Evolutionary conservation across 1,284 basidiomycete species (phyloP), one percentile per base, ranked within the genome.

Genomic region (Leucoagaricus sp.): DNA sequence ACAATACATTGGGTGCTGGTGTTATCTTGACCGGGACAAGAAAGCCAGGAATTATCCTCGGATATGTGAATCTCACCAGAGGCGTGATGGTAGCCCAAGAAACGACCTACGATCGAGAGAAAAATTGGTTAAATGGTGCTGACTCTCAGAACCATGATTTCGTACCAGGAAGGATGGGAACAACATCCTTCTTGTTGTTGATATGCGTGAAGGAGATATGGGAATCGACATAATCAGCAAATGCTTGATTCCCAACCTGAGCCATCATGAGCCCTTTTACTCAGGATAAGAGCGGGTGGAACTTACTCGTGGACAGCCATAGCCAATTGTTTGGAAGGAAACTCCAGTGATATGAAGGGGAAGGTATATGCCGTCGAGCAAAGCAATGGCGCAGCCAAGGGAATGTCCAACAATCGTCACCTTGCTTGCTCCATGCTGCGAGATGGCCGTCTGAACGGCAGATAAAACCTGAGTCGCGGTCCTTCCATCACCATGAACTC

Each of bases 211-310:
- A 26, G 47, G 23, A 23, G 46, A 38, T 23, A 54, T 36, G 42
- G 2, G 66, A 65, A 63, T 87, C 84, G 19, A 87, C 76, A 58
- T 80, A 86, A 62, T 83, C 60, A 0, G 84, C 84, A 57, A 84
- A 86, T 0, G 70, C 80, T 61, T 80, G 75, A 64, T 88, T 87
- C 8, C 86, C 86, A 34, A 87, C 80, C 38, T 86, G 76, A 17
- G 46, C 7, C 21, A 25, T 47, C 38, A 47, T 38, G 19, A 23
- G 44, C 25, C 26, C 6, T 28, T 1, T 31, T 21, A 44, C 33
- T 12, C 7, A 25, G 15, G 1, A 17, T 31, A 13, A 25, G 42
- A 4, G 25, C 0, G 2, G 7, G 13, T 19, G 38, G 19, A 15
- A 46, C 60, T 36, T 33, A 56, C 55, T 17, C 44, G 48, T 19